phyloP scores from a whole-genome alignment of 805 yeast species.

The Myxozyma kluyveri region DNA sequence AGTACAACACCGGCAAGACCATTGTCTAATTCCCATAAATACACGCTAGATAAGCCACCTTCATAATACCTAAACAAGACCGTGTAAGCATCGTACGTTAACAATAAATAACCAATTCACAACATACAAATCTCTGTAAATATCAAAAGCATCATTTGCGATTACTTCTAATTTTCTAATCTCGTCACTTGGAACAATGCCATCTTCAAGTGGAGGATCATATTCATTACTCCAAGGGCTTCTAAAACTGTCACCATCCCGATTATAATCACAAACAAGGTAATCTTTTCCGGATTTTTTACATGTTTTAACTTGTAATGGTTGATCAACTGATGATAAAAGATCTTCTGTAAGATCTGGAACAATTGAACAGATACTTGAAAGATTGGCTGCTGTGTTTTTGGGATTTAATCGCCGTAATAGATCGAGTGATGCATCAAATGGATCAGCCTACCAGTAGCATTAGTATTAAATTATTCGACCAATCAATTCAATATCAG shows the following conservation, averaged over 20 bases:
- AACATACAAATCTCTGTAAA: constrained; percentile 70
- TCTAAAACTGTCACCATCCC: constrained; percentile 89
- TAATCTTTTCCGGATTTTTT: constrained; percentile 58
- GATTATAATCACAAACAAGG: constrained; percentile 87
- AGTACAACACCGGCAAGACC: constrained; percentile 91
- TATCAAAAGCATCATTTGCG: constrained; percentile 87
- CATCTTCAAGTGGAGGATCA: constrained; percentile 54
- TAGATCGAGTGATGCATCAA: constrained; percentile 76
- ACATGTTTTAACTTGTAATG: constrained; percentile 58
- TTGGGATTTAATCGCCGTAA: constrained; percentile 73
- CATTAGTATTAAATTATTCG: no score
- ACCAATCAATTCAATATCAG: no score
- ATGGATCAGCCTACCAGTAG: constrained; percentile 48
- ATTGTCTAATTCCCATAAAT: constrained; percentile 82
- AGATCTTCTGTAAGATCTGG: constrained; percentile 83
- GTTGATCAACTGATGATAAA: constrained; percentile 82
- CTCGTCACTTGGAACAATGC: constrained; percentile 66
- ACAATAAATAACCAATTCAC: neutral
- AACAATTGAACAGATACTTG: constrained; percentile 48
- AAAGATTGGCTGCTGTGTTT: constrained; percentile 49
- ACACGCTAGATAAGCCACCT: constrained; percentile 87
- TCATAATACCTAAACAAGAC: constrained; percentile 61
- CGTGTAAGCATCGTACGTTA: neutral
- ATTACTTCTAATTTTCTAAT: constrained; percentile 72
- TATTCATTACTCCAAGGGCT: constrained; percentile 88